Evolutionary conservation across 1,139 yeast genomes (phyloP).

Genomic region (Zygoascus hellenicus): DNA sequence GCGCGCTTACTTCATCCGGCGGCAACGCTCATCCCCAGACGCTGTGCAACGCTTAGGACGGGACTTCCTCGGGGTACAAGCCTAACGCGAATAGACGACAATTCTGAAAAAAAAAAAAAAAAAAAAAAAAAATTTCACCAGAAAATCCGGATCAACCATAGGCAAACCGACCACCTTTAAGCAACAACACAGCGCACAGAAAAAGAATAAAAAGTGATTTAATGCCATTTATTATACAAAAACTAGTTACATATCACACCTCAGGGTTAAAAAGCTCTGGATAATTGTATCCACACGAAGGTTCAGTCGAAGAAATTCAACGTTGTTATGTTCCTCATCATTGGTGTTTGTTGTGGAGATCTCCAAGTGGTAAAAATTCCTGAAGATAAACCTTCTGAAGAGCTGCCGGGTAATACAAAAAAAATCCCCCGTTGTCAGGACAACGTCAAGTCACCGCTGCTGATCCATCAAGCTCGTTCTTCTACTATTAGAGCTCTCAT

Average conservation of each 20-base stretch:
- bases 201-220: no score
- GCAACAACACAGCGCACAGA: no score
- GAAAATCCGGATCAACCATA: no score
- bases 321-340: conserved; percentile 17
- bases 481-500: not conserved
- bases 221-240: not conserved
- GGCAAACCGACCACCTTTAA: no score
- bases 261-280: conserved; percentile 34
- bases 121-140: no score
- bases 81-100: no score
- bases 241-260: conserved; percentile 16
- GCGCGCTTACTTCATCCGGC: no score
- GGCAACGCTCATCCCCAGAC: no score
- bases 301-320: conserved; percentile 29
- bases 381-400: not conserved
- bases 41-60: no score
- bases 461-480: not conserved
- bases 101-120: no score
- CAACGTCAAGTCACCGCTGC: not conserved
- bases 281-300: conserved; percentile 12
- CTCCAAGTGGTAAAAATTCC: not conserved
- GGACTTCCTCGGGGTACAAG: no score
- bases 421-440: not conserved
- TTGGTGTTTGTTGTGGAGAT: conserved; percentile 10
- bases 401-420: not conserved